Evolutionary conservation across 2,329 filamentous ascomycete genomes (phyloP), one percentile per base, ranked within the genome.

Genomic region (Microascus cirrosus): DNA sequence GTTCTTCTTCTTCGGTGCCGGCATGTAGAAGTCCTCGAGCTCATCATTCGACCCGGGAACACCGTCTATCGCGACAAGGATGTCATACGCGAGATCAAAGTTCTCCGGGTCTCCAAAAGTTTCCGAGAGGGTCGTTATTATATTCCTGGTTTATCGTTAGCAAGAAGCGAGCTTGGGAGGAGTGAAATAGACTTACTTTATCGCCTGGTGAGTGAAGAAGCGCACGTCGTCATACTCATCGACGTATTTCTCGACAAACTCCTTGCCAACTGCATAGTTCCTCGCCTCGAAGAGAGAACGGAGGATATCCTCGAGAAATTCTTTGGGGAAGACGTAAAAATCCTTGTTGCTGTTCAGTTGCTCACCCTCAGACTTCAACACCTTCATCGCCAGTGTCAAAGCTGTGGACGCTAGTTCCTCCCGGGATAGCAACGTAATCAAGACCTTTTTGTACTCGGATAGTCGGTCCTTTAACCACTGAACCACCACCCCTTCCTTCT

Each of bases 141-240:
- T 54, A 36, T 48, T 58, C 42, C 56, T 57, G 11, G 25, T 15
- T 8, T 13, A 36, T 61, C 2, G 68, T 67, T 35, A 75, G 67
- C 20, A 72, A 53, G 34, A 22, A 13, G 20, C 7, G 3, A 35
- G 25, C 54, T 28, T 56, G 34, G 24, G 12, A 45, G 25, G 34
- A 5, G n/a, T 20, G 55, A 15, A 6, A 11, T 11, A 3, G 18
- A 76, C 84, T 64, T 80, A 90, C 86, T 82, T 82, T 63, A 95
- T 75, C 15, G 82, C 81, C 65, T 85, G 79, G 67, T 95, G 89
- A 0, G 90, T 90, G 69, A 88, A 90, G 69, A 86, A 95, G 62
- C 90, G 81, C 60, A 96, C 78, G 70, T 97, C 94, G 65, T 94
- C 88, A 67, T 86, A 91, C 69, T 86, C 79, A 68, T 89, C 85